Evolutionary conservation across 257 asterid genomes (phyloP), one percentile per base, ranked within the genome.

Genomic region (Lycium barbarum): DNA sequence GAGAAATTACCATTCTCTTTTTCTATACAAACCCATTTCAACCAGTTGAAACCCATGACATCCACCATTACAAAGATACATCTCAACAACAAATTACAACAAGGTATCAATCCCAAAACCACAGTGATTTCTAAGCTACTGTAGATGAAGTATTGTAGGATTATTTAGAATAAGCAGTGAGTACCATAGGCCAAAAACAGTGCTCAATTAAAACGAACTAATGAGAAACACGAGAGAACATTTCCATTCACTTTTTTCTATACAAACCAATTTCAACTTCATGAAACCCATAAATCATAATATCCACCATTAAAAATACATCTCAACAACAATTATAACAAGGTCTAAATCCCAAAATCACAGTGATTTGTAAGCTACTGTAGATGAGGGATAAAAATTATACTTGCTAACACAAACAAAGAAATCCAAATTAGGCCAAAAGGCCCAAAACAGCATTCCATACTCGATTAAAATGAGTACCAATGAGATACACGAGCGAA

Each of bases 211-310:
- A 40, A 40, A 2, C 7, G 6, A 3, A 40, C 45, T 6, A 2
- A 2, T 12, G 6, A 18, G 35, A 18, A 65, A n/a, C 18, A 12
- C 26, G 10, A 65, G 36, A n/a, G 10, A 17, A 65, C 7, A 9
- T 11, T 14, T 18, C 9, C 10, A 63, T 35, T 18, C 20, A 3
- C 8, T 63, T 65, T 3, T 26, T 65, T 65, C 26, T 14, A 15
- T 26, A 54, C 49, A 53, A 54, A 15, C 53, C 7, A 43, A 8
- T 15, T 26, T 55, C 47, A 54, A 58, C 83, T 26, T 54, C 33
- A 49, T 58, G 65, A 79, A 79, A 55, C 68, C 62, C 83, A 79
- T 53, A 79, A 55, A 51, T 45, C 83, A 79, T 53, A 79, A 59
- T 43, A 54, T 79, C 83, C 83, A 6, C 83, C 35, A 55, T 7